Conservation (phyloP, 306 rosid genomes). For the Dicorynia guianensis region DNA sequence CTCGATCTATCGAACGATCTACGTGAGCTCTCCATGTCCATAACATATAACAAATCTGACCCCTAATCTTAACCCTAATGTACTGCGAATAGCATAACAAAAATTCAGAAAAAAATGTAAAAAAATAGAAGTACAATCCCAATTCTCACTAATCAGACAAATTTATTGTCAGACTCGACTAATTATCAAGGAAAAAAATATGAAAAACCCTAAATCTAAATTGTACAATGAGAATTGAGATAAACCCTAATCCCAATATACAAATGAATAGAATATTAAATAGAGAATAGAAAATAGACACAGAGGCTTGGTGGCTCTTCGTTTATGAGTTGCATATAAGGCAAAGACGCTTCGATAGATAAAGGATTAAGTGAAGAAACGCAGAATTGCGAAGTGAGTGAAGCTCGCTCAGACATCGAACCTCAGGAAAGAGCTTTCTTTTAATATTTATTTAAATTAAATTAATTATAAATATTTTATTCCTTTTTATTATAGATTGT, state of each 20-base stretch:
- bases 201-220: conserved; percentile 17
- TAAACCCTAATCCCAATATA: conserved; percentile 17
- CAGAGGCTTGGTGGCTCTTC: background rate
- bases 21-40: conserved; percentile 83
- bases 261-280: background rate
- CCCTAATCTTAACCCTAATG: conserved; percentile 53
- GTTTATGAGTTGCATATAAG: background rate
- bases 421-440: background rate
- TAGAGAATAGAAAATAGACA: background rate
- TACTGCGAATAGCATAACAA: conserved; percentile 14
- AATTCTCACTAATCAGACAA: background rate
- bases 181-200: background rate
- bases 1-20: conserved; percentile 78
- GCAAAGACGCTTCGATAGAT: background rate
- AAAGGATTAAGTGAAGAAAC: background rate
- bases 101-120: background rate
- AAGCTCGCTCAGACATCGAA: conserved; percentile 22
- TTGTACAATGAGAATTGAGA: conserved; percentile 13
- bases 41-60: conserved; percentile 35
- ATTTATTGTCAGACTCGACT: background rate
- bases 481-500: too few relatives aligned
- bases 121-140: background rate
- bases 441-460: background rate
- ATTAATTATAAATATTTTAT: too few relatives aligned
- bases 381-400: background rate